A percentile compares a stretch with the other conserved stretches of the same genome.
Evolutionary conservation across 164 flowering plant species (phyloP).

Genomic region (Taxillus chinensis): DNA sequence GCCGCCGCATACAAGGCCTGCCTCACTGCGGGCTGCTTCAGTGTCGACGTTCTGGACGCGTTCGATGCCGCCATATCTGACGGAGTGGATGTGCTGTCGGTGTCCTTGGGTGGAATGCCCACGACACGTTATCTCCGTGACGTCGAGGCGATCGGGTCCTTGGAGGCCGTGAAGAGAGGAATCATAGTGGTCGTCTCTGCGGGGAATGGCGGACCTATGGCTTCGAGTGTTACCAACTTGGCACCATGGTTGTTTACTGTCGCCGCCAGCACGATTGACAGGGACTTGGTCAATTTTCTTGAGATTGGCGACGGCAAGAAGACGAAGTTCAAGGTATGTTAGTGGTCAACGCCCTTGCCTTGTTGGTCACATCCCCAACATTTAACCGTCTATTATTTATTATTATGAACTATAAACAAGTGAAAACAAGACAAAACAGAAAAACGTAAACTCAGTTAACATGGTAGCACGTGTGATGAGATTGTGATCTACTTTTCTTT

Average conservation of each 20-base stretch:
- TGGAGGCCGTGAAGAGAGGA: neutral
- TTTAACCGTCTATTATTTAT: neutral
- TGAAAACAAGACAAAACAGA: too few relatives aligned
- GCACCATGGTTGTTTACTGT: neutral
- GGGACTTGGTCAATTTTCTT: neutral
- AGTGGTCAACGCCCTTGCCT: neutral
- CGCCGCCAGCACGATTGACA: neutral
- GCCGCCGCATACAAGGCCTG: neutral
- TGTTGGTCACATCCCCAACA: constrained; percentile 37
- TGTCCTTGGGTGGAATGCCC: neutral
- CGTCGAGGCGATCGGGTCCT: neutral
- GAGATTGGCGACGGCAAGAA: constrained; percentile 8
- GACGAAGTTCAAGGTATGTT: constrained; percentile 20
- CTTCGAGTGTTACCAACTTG: neutral
- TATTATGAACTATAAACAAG: too few relatives aligned
- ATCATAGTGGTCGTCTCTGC: neutral
- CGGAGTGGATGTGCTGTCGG: neutral
- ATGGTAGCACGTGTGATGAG: too few relatives aligned
- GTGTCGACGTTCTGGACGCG: neutral
- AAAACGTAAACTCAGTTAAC: too few relatives aligned
- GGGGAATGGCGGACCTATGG: neutral
- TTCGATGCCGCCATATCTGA: neutral
- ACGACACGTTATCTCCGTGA: neutral
- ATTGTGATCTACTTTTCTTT: too few relatives aligned
- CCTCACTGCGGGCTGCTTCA: neutral